Percentiles rank a stretch among this genome's conserved stretches.
phyloP scores from a whole-genome alignment of 257 asterid genomes.

The Nicotiana noctiflora region DNA sequence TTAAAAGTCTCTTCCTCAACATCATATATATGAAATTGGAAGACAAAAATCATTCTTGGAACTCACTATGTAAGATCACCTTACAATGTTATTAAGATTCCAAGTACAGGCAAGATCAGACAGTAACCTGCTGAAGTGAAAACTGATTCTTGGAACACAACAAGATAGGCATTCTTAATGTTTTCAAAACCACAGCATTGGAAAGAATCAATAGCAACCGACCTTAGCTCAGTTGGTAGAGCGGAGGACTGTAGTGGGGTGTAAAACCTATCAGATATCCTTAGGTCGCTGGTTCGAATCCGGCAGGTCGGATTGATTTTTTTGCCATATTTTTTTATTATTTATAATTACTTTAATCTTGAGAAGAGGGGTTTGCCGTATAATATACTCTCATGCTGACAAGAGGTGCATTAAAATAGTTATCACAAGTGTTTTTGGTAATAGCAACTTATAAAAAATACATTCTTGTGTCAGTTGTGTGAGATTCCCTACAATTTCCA shows the following conservation, averaged over 20 bases:
- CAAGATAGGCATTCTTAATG: not conserved
- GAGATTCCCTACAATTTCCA: not conserved
- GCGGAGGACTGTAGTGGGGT: conserved; percentile 11
- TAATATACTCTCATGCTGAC: not conserved
- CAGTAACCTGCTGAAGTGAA: not conserved
- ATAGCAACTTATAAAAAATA: not conserved
- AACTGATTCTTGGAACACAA: not conserved
- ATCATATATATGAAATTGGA: not conserved
- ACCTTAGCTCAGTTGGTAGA: conserved; percentile 15
- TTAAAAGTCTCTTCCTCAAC: not conserved
- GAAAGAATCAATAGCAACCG: not conserved
- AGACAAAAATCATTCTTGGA: not conserved
- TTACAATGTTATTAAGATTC: not conserved
- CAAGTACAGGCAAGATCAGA: not conserved
- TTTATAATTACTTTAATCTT: not conserved
- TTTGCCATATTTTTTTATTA: not conserved
- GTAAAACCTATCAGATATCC: conserved; percentile 1
- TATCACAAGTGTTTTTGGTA: not conserved
- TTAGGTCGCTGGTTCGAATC: conserved; percentile 46
- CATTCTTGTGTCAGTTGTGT: not conserved
- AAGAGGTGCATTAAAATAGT: not conserved
- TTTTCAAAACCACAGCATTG: not conserved
- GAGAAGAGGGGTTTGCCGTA: not conserved
- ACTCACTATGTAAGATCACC: not conserved
- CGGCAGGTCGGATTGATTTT: conserved; percentile 34